Percentiles rank a stretch among this genome's conserved stretches.
Evolutionary conservation across 2,329 filamentous ascomycete species (phyloP).

Genomic region (Colletotrichum eleusines): DNA sequence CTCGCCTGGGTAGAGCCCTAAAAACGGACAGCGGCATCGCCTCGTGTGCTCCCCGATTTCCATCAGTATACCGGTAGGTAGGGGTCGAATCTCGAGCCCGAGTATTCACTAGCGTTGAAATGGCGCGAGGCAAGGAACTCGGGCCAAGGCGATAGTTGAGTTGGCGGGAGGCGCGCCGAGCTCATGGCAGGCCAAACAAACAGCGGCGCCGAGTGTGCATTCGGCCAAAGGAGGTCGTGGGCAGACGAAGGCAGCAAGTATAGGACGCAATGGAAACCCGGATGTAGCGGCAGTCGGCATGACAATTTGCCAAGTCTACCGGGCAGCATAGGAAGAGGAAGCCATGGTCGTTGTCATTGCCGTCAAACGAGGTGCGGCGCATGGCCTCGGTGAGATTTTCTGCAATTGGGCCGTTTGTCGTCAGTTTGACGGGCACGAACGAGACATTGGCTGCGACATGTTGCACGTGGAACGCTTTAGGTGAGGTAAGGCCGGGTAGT

Average conservation of each 20-base stretch:
- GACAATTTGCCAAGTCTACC: constrained; percentile 28
- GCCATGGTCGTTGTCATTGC: constrained; percentile 22
- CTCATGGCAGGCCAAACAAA: constrained; percentile 9
- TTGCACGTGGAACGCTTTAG: not conserved
- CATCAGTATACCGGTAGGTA: constrained; percentile 9
- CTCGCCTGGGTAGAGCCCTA: constrained; percentile 23
- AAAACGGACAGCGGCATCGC: constrained; percentile 32
- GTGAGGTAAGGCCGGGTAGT: not conserved
- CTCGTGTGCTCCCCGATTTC: constrained; percentile 33
- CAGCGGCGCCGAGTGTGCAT: constrained; percentile 6
- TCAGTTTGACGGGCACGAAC: not conserved
- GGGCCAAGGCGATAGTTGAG: not conserved
- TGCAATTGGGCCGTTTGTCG: not conserved
- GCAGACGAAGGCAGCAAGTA: not conserved
- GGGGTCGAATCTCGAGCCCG: constrained; percentile 17
- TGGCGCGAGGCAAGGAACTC: constrained; percentile 2
- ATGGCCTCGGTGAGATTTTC: not conserved
- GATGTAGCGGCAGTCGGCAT: constrained; percentile 17
- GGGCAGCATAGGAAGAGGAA: constrained; percentile 11
- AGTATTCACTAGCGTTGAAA: constrained; percentile 18
- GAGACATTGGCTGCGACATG: constrained; percentile 4
- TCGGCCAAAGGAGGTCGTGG: not conserved
- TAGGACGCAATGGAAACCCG: not conserved
- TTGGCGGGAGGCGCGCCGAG: not conserved
- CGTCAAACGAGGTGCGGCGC: constrained; percentile 12